phyloP scores from a whole-genome alignment of 1,284 basidiomycete genomes.

The Apiotrichum gamsii region DNA sequence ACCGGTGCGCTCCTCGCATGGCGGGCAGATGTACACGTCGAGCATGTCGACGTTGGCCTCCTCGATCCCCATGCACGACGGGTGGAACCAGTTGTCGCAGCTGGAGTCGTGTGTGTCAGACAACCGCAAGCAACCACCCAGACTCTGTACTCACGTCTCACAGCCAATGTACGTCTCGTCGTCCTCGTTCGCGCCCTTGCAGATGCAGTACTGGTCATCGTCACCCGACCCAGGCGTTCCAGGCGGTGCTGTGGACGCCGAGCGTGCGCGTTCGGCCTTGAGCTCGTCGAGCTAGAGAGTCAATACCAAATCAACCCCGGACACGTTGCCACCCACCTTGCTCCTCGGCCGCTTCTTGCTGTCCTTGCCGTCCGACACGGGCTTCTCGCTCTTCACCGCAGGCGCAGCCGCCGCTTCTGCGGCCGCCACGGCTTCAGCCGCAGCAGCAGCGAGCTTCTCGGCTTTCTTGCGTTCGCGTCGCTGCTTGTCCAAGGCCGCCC shows the following conservation, averaged over 20 bases:
- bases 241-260: not conserved
- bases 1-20: constrained; percentile 35
- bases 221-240: constrained; percentile 4
- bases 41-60: constrained; percentile 35
- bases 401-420: not conserved
- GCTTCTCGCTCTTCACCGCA: not conserved
- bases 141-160: constrained; percentile 26
- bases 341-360: constrained; percentile 15
- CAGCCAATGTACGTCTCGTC: constrained; percentile 42
- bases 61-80: constrained; percentile 32
- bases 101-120: constrained; percentile 11
- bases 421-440: not conserved
- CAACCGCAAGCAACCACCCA: too few species aligned
- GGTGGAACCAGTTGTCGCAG: constrained; percentile 46
- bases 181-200: constrained; percentile 35
- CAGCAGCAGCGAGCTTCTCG: not conserved
- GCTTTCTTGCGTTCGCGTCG: constrained; percentile 2
- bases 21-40: constrained; percentile 40
- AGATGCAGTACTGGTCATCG: constrained; percentile 36
- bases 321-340: constrained; percentile 12
- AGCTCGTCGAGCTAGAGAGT: constrained; percentile 10
- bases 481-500: not conserved
- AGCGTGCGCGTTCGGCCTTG: constrained; percentile 5
- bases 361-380: constrained; percentile 1
- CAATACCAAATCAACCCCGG: too few species aligned